Conservation (phyloP, 306 rosid species). For the Cucurbita argyrosperma region DNA sequence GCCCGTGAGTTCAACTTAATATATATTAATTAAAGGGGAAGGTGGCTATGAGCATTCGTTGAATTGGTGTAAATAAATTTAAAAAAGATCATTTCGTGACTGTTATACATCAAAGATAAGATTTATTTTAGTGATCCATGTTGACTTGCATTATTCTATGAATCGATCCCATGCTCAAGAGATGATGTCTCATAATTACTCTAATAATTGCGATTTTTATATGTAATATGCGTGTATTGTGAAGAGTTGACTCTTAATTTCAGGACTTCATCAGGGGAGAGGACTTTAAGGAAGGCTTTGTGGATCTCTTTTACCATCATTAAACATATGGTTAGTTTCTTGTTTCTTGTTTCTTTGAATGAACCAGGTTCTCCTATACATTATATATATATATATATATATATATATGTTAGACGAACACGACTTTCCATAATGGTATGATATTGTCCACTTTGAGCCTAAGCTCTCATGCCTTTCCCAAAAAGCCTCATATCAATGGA, state of each 20-base stretch:
- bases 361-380: not conserved
- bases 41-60: conserved; percentile 16
- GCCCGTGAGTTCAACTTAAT: conserved; percentile 1
- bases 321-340: not conserved
- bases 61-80: not conserved
- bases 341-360: not conserved
- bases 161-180: not conserved
- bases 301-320: not conserved
- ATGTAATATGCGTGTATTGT: not conserved
- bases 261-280: not conserved
- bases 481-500: too few relatives aligned
- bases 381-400: not conserved
- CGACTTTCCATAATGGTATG: too few relatives aligned
- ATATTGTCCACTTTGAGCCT: too few relatives aligned
- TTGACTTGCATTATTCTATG: not conserved
- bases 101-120: not conserved
- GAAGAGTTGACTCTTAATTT: not conserved
- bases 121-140: not conserved
- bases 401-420: too few relatives aligned
- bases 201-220: not conserved
- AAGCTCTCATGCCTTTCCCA: too few relatives aligned
- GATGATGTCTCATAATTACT: not conserved
- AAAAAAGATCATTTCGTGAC: not conserved
- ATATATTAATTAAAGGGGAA: not conserved
- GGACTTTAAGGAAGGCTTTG: not conserved